These are phyloP conservation scores for Barnettozyma vustinii DNA, from an alignment of 805 yeast species.

Conservation along the genomic window DNA sequence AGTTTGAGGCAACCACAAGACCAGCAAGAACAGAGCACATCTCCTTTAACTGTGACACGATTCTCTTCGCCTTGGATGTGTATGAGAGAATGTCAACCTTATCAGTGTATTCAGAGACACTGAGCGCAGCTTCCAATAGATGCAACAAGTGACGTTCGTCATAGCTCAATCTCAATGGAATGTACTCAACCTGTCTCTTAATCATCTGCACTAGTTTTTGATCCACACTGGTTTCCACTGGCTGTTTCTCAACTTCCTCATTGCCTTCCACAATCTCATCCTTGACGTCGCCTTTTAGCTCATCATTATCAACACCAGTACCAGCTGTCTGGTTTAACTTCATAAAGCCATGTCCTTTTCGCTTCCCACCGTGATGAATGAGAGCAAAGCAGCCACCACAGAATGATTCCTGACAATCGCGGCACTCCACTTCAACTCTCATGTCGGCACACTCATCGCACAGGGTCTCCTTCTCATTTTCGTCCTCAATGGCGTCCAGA, in stretches of 20 bases:
- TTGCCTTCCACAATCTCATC: conserved; percentile 9
- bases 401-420: conserved; percentile 58
- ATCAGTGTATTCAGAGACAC: conserved; percentile 77
- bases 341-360: conserved; percentile 39
- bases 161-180: conserved; percentile 62
- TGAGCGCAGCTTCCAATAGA: conserved; percentile 67
- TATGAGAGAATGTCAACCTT: conserved; percentile 67
- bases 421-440: conserved; percentile 60
- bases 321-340: conserved; percentile 23
- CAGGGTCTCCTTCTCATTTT: conserved; percentile 31
- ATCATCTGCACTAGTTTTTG: conserved; percentile 23
- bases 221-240: conserved; percentile 1
- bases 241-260: neutral
- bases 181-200: conserved; percentile 42
- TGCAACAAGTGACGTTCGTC: conserved; percentile 67
- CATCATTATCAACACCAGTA: conserved; percentile 19
- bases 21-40: conserved; percentile 78
- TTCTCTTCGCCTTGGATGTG: conserved; percentile 63
- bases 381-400: conserved; percentile 66
- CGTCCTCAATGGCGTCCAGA: conserved; percentile 8
- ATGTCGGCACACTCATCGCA: conserved; percentile 74
- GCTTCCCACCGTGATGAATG: conserved; percentile 64
- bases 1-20: conserved; percentile 68
- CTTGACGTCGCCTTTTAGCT: conserved; percentile 6
- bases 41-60: conserved; percentile 66